phyloP scores from a whole-genome alignment of 2,329 filamentous ascomycete genomes.

The Cladosporium phlei region DNA sequence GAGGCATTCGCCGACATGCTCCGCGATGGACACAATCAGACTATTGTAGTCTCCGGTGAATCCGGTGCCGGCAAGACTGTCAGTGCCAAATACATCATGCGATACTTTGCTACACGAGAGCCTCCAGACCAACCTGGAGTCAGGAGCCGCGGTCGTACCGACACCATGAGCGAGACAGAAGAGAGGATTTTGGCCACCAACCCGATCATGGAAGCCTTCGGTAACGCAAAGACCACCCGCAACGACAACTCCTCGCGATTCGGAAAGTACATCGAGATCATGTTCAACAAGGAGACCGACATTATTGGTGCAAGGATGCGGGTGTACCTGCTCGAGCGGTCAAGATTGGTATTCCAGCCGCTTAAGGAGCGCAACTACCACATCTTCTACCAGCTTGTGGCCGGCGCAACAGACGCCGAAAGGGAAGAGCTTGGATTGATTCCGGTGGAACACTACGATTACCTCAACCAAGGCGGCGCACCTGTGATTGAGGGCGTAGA shows the following conservation, averaged over 20 bases:
- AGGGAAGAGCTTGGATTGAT: slow-evolving; percentile 73
- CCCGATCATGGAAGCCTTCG: slow-evolving; percentile 99
- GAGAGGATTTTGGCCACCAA: slow-evolving; percentile 98
- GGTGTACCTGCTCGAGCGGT: slow-evolving; percentile 91
- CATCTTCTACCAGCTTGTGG: slow-evolving; percentile 96
- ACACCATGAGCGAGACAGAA: slow-evolving; percentile 94
- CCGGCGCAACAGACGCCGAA: slow-evolving; percentile 81
- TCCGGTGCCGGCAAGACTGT: slow-evolving; percentile 98
- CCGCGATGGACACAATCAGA: slow-evolving; percentile 92
- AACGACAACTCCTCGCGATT: slow-evolving; percentile 99
- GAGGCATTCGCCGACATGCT: slow-evolving; percentile 99
- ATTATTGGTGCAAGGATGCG: slow-evolving; percentile 98
- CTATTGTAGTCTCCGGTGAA: slow-evolving; percentile 97
- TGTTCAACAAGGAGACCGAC: slow-evolving; percentile 92
- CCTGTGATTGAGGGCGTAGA: slow-evolving; percentile 91
- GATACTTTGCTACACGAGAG: slow-evolving; percentile 97
- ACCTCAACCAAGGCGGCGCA: slow-evolving; percentile 89
- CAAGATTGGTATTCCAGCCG: slow-evolving; percentile 92
- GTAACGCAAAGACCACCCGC: slow-evolving; percentile 98
- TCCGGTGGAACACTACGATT: slow-evolving; percentile 86
- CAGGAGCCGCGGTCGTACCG: slow-evolving; percentile 65
- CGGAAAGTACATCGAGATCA: slow-evolving; percentile 99
- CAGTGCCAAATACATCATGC: slow-evolving; percentile 99
- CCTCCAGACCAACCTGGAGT: slow-evolving; percentile 80
- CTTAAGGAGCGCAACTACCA: slow-evolving; percentile 98